A percentile compares a stretch with the other conserved stretches of the same genome.
Conservation (phyloP, 163 green algal genomes). For the Prototheca wickerhamii region DNA sequence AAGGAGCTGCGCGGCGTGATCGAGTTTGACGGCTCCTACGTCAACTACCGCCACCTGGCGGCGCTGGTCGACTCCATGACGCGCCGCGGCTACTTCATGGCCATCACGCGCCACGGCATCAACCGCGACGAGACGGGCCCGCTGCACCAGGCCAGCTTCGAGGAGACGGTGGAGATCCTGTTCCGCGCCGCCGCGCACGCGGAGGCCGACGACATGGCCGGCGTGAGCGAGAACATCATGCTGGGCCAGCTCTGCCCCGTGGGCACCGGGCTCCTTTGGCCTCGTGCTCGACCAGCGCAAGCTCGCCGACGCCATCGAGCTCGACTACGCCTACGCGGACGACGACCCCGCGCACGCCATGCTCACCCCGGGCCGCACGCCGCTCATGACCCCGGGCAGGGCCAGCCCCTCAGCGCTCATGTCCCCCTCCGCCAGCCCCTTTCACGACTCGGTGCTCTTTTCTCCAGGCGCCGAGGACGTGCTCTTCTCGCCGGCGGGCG, state of each 20-base stretch:
- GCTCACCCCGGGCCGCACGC: slow-evolving; percentile 55
- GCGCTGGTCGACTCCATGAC: slow-evolving; percentile 92
- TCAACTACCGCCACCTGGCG: slow-evolving; percentile 93
- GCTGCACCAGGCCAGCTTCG: slow-evolving; percentile 86
- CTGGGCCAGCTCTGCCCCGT: slow-evolving; percentile 87
- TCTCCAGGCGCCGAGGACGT: slow-evolving; percentile 22
- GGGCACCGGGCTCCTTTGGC: slow-evolving; percentile 85
- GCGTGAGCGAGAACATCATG: slow-evolving; percentile 97
- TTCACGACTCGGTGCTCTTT: slow-evolving; percentile 41
- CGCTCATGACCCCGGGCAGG: slow-evolving; percentile 11
- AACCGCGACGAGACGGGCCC: slow-evolving; percentile 93
- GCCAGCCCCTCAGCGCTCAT: slow-evolving; percentile 40
- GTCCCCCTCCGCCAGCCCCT: slow-evolving; percentile 40
- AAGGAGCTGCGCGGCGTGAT: slow-evolving; percentile 95
- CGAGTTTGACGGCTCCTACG: slow-evolving; percentile 96
- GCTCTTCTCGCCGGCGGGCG: slow-evolving; percentile 56
- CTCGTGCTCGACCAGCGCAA: slow-evolving; percentile 86
- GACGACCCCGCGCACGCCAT: slow-evolving; percentile 4
- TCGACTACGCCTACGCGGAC: slow-evolving; percentile 28
- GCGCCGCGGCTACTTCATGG: slow-evolving; percentile 88
- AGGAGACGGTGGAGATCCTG: slow-evolving; percentile 99
- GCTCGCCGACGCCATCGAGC: slow-evolving; percentile 76
- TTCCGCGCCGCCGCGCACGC: slow-evolving; percentile 81
- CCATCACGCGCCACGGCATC: slow-evolving; percentile 98
- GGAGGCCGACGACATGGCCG: slow-evolving; percentile 81